phyloP scores from a whole-genome alignment of 495 filamentous ascomycete genomes.

The Xylaria venustula region DNA sequence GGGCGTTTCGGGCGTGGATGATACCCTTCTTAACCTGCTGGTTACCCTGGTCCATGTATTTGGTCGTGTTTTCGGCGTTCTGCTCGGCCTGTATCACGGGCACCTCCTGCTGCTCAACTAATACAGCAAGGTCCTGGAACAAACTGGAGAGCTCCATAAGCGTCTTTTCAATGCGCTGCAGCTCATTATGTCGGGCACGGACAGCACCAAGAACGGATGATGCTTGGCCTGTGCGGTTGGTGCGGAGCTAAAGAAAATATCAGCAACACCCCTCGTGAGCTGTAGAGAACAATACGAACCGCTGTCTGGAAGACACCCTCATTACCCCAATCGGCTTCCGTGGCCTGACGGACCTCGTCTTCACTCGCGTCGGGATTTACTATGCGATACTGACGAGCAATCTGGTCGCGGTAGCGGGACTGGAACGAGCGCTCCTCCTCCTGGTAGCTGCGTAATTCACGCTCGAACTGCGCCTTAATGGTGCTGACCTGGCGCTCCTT shows the following conservation, averaged over 20 bases:
- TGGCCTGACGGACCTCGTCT: constrained; percentile 59
- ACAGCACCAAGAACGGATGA: constrained; percentile 66
- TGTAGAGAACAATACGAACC: constrained; percentile 43
- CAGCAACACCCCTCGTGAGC: background rate
- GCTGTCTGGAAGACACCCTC: constrained; percentile 77
- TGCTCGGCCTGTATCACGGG: constrained; percentile 53
- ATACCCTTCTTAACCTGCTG: constrained; percentile 61
- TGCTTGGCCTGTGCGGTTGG: constrained; percentile 65
- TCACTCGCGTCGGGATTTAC: constrained; percentile 72
- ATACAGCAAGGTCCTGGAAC: constrained; percentile 65
- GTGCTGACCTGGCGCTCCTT: constrained; percentile 63
- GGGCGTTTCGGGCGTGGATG: constrained; percentile 52
- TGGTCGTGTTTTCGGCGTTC: constrained; percentile 54
- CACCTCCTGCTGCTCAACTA: constrained; percentile 62
- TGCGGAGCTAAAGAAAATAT: constrained; percentile 55
- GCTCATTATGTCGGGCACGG: constrained; percentile 73
- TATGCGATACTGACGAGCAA: constrained; percentile 70
- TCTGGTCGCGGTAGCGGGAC: constrained; percentile 65
- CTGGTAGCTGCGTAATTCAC: constrained; percentile 60
- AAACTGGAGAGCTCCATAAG: constrained; percentile 63
- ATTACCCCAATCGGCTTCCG: constrained; percentile 67
- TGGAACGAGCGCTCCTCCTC: constrained; percentile 65
- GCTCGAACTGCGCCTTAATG: constrained; percentile 64
- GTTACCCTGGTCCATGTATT: constrained; percentile 60
- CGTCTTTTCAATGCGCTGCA: constrained; percentile 67